A percentile compares a stretch with the other conserved stretches of the same genome.
Evolutionary conservation across 2,329 filamentous ascomycete species (phyloP).

Genomic region (Ilyonectria sp.): DNA sequence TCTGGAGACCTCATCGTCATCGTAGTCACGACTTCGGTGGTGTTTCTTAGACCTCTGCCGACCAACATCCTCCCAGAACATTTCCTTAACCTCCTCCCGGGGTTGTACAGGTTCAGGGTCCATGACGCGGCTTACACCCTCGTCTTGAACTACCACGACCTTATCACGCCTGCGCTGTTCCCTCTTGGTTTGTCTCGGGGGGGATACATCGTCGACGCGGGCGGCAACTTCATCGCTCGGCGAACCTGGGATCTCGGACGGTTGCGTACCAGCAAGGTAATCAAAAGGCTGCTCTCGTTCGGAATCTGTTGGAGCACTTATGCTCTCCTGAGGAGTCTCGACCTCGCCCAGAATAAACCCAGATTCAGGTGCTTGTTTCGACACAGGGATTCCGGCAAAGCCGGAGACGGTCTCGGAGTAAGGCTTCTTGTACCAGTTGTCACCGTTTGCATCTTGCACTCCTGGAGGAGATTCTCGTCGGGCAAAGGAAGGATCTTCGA

Average conservation of each 20-base stretch:
- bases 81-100: conserved; percentile 42
- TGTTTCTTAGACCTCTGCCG: conserved; percentile 54
- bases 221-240: conserved; percentile 39
- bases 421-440: conserved; percentile 63
- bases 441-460: conserved; percentile 63
- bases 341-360: conserved; percentile 66
- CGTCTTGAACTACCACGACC: conserved; percentile 49
- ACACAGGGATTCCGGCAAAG: conserved; percentile 52
- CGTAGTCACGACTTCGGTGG: conserved; percentile 44
- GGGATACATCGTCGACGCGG: conserved; percentile 46
- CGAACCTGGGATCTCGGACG: conserved; percentile 25
- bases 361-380: conserved; percentile 50
- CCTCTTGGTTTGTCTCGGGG: conserved; percentile 50
- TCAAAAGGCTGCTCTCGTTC: conserved; percentile 20
- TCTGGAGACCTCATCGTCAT: conserved; percentile 43
- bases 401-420: conserved; percentile 65
- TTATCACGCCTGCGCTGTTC: conserved; percentile 61
- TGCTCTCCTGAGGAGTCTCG: conserved; percentile 57
- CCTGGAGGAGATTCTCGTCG: conserved; percentile 75
- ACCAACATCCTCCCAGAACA: conserved; percentile 47
- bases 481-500: conserved; percentile 75
- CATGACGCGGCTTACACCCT: conserved; percentile 36
- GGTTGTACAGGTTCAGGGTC: conserved; percentile 35
- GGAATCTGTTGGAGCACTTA: conserved; percentile 38
- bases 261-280: neutral